Conservation (phyloP, 2,329 filamentous ascomycete species). For the Ceratocystis huliohia region DNA sequence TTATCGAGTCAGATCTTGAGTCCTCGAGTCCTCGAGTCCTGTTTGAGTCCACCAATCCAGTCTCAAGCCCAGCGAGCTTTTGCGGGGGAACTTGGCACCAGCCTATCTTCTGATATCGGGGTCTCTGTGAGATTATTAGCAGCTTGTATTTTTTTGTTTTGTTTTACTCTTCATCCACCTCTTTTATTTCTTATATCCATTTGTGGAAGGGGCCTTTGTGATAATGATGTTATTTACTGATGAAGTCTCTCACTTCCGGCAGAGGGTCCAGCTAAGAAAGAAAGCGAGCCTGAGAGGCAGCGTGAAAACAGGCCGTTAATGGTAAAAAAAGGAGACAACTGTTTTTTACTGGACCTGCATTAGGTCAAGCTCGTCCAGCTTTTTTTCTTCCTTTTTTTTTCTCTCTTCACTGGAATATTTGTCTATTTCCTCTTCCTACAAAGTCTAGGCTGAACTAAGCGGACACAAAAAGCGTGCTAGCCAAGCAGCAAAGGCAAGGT, state of each 20-base stretch:
- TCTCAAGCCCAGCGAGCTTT: neutral
- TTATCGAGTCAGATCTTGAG: conserved; percentile 1
- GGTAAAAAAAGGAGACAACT: no score
- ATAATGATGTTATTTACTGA: no score
- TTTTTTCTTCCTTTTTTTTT: neutral
- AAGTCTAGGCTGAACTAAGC: conserved; percentile 6
- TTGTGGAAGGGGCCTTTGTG: no score
- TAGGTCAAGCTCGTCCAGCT: neutral
- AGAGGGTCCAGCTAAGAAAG: no score
- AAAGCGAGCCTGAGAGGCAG: no score
- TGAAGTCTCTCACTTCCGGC: no score
- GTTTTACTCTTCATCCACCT: neutral
- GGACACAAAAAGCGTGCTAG: neutral
- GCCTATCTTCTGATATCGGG: neutral
- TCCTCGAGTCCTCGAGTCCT: neutral
- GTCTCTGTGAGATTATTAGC: neutral
- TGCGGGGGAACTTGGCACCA: neutral
- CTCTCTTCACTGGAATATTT: neutral
- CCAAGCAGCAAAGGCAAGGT: neutral
- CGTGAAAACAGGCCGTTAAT: no score
- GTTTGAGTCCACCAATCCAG: neutral
- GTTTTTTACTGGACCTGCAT: neutral
- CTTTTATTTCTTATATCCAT: no score
- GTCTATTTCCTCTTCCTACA: neutral
- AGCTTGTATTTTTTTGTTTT: neutral